Base-by-base conservation (phyloP, 148 eudicot genomes). In the Rhododendron williamsianum region DNA sequence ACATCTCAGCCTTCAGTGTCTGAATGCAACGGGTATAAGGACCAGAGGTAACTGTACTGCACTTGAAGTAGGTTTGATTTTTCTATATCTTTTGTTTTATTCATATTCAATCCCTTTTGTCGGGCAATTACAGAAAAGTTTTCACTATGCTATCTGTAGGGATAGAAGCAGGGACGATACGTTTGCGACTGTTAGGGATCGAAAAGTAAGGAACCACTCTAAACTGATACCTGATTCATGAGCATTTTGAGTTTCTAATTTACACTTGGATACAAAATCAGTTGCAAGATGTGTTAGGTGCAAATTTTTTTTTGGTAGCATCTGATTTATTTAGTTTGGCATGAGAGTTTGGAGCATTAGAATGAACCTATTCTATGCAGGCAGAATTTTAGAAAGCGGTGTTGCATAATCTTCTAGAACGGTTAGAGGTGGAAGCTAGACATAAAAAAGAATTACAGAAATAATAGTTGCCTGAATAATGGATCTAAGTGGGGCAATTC, bases 121-220 rank as follows among this genome's bases (percentile, higher is more conserved):
- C 1, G 13, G 80, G 41, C 38, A 33, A 19, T 74, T 67, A 43
- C 27, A 33, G 65, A 45, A 78, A 46, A 33, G 16, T 84, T 41
- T 80, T 38, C 21, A 56, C 43, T 80, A 16, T 79, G 43, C 18
- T 86, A 65, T 82, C 35, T 88, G 86, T 83, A 92, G 96, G 85
- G 91, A 86, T 43, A 91, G 89, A 84, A 87, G 79, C 65, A 87
- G 81, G 87, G 91, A 91, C 69, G 94, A 92, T 49, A 76, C 35
- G 27, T 84, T 89, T 49, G 85, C 81, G 36, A 86, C 89, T 27
- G 85, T 92, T 43, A 88, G 90, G 86, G 93, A 93, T 85, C 91
- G 96, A 82, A 91, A 93, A 91, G 96, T 93, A 86, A 85, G 88
- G 74, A 58, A 43, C n/a, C 43, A 58, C 13, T 74, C 49, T 72